Evolutionary conservation across 2,329 filamentous ascomycete genomes (phyloP).

Genomic region (Huntiella abstrusa): DNA sequence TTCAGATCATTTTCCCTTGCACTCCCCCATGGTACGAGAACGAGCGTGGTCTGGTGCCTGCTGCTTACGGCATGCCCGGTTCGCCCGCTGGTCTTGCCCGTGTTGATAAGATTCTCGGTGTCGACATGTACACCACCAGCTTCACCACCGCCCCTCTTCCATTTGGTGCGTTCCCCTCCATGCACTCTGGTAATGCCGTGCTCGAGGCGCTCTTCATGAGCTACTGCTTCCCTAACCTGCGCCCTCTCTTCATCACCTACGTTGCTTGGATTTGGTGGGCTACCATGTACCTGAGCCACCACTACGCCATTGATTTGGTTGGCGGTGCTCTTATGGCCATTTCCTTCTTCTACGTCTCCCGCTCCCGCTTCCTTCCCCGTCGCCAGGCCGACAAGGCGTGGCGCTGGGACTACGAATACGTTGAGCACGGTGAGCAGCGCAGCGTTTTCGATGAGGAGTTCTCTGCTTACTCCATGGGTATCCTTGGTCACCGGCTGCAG

Average conservation of each 20-base stretch:
- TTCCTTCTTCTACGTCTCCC: slow-evolving; percentile 64
- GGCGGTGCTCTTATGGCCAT: slow-evolving; percentile 64
- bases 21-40: slow-evolving; percentile 97
- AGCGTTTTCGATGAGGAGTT: slow-evolving; percentile 26
- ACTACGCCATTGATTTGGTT: slow-evolving; percentile 88
- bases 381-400: slow-evolving; percentile 69
- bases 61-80: slow-evolving; percentile 78
- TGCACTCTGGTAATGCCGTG: slow-evolving; percentile 79
- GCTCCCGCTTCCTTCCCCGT: slow-evolving; percentile 62
- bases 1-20: slow-evolving; percentile 82
- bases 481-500: slow-evolving; percentile 24
- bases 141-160: slow-evolving; percentile 83
- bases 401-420: slow-evolving; percentile 90
- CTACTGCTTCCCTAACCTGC: slow-evolving; percentile 71
- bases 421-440: slow-evolving; percentile 47
- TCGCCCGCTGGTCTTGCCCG: slow-evolving; percentile 77
- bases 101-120: slow-evolving; percentile 73
- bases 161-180: slow-evolving; percentile 84
- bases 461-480: slow-evolving; percentile 26
- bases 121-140: slow-evolving; percentile 82
- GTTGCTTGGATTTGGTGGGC: slow-evolving; percentile 95
- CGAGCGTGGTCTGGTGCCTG: slow-evolving; percentile 72
- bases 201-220: slow-evolving; percentile 85
- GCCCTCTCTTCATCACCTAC: slow-evolving; percentile 64
- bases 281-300: slow-evolving; percentile 94